Evolutionary conservation across 345 rosid genomes (phyloP).

Genomic region (Eucalyptus pauciflora): DNA sequence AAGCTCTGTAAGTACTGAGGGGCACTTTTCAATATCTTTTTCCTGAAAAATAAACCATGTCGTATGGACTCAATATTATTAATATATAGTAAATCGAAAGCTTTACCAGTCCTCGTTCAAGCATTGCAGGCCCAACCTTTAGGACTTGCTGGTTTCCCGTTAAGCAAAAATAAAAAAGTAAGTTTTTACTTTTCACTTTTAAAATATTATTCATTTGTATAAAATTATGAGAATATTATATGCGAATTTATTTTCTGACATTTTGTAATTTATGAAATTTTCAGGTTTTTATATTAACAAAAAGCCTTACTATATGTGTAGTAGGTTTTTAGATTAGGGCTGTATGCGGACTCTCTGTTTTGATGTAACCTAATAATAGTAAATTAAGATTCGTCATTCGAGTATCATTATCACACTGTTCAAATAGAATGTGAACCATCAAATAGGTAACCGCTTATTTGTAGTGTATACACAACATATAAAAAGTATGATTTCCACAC

Average conservation of each 20-base stretch:
- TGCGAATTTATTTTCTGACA: no score
- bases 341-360: background rate
- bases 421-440: background rate
- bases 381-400: background rate
- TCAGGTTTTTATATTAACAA: background rate
- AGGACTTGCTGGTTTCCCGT: background rate
- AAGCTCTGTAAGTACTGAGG: rapidly evolving
- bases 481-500: background rate
- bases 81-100: background rate
- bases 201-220: background rate
- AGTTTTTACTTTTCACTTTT: no score
- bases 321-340: background rate
- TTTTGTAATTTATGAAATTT: no score
- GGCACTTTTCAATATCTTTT: background rate
- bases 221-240: background rate
- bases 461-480: background rate
- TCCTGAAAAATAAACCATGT: no score
- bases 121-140: rapidly evolving
- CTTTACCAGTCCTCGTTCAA: background rate
- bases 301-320: background rate
- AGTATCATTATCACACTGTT: background rate
- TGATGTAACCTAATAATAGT: background rate
- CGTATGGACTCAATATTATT: background rate
- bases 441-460: rapidly evolving
- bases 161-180: no score